These are phyloP conservation scores for Aquilaria agallochum DNA, from an alignment of 441 rosid species.

Conservation along the genomic window DNA sequence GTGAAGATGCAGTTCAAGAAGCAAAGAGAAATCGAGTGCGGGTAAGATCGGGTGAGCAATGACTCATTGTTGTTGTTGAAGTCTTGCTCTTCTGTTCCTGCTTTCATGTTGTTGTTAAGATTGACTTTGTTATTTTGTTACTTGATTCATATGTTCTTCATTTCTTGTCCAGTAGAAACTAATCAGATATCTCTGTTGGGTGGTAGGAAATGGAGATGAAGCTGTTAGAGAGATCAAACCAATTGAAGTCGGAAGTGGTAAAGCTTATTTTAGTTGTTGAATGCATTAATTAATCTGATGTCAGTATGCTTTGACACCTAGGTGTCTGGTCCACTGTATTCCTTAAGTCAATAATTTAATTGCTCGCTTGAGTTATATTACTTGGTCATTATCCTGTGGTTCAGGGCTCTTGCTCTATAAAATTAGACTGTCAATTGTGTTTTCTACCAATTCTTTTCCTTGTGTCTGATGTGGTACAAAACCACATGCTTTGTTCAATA, in stretches of 20 bases:
- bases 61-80: not conserved
- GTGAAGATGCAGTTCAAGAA: conserved; percentile 90
- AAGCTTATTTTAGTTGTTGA: conserved; percentile 4
- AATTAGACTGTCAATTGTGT: too few species aligned
- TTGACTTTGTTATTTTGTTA: conserved; percentile 18
- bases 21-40: conserved; percentile 79
- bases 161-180: not conserved
- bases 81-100: conserved; percentile 4
- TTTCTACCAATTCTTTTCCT: too few species aligned
- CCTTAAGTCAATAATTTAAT: too few species aligned
- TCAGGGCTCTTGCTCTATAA: too few species aligned
- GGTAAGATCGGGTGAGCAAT: conserved; percentile 55
- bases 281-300: too few species aligned
- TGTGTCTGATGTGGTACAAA: too few species aligned
- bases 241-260: conserved; percentile 86
- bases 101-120: conserved; percentile 8
- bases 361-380: too few species aligned
- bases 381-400: too few species aligned
- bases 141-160: conserved; percentile 11
- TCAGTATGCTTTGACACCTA: too few species aligned
- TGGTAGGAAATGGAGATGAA: conserved; percentile 89
- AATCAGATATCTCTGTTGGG: conserved; percentile 5
- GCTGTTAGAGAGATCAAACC: conserved; percentile 73
- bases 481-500: too few species aligned
- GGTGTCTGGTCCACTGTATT: too few species aligned